Evolutionary conservation across 768 basidiomycete species (phyloP), one percentile per base, ranked within the genome.

Genomic region (Mrakia blollopis): DNA sequence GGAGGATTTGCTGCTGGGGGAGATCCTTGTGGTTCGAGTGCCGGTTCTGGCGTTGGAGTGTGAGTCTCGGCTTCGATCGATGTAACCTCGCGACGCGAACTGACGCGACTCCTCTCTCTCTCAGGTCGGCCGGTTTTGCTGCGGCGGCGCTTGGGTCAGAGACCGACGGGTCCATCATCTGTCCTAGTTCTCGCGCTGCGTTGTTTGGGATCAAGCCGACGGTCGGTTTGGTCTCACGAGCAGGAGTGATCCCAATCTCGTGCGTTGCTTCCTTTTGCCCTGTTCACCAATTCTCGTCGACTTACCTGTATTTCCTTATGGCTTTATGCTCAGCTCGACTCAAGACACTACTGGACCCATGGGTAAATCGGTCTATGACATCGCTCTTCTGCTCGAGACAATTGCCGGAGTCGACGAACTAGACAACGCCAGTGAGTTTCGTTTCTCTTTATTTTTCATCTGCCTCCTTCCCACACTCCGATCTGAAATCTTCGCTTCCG

Each of bases 11-110:
- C 72, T 14, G 77, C 73, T 11, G 81, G 81, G 16, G 80, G 78
- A 18, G 79, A 82, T 68, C 81, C 82, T 0, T 77, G 75, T 63
- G 82, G 82, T 25, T 79, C 79, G 14, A 80, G 79, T 9, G 74
- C 79, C 57, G 82, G 82, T 13, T 80, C 80, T 10, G 81, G 79
- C 0, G 80, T 82, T 13, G 82, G 81, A 72, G 70, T 72, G 50
- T 72, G 23, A 41, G 68, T 39, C 18, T 68, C 37, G 41, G 3
- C 41, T 35, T 35, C 25, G 3, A 10, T 68, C 37, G 23, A 35
- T 37, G 25, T 41, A 11, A 5, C 6, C 39, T 41, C 11, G 39
- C 39, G 25, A 68, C n/a, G n/a, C n/a, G n/a, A 28, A 10, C 32
- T 69, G 37, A 39, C 68, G 37, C 41, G 37, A 13, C 35, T 67